phyloP scores from a whole-genome alignment of 495 filamentous ascomycete genomes.

The Lichenothelia convexa region DNA sequence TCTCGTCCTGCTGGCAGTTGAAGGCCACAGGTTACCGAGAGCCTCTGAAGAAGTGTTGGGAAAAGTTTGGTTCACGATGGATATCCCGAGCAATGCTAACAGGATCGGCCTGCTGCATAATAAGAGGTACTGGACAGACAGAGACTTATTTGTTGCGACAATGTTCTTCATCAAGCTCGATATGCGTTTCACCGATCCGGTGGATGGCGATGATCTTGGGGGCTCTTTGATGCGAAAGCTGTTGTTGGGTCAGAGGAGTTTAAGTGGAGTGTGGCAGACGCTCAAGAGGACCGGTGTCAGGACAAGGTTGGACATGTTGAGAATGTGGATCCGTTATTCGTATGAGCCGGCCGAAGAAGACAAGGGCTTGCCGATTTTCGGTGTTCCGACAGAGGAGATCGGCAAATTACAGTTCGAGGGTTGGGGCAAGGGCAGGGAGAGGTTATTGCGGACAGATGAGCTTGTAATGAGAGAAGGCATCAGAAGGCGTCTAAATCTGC shows the following conservation, averaged over 20 bases:
- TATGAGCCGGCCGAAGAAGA: constrained; percentile 8
- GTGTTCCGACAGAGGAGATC: constrained; percentile 23
- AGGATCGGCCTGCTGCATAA: constrained; percentile 34
- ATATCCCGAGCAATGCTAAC: constrained; percentile 30
- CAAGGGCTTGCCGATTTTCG: constrained; percentile 20
- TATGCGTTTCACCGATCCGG: constrained; percentile 36
- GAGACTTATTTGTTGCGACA: constrained; percentile 34
- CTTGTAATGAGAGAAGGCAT: constrained; percentile 32
- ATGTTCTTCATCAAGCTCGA: constrained; percentile 45
- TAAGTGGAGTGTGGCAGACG: constrained; percentile 18
- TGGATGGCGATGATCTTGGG: constrained; percentile 19
- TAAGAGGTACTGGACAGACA: constrained; percentile 27
- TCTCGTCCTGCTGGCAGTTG: constrained; percentile 28
- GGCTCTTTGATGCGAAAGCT: constrained; percentile 17
- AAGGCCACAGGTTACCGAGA: constrained; percentile 33
- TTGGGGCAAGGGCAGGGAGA: constrained; percentile 20
- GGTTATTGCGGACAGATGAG: constrained; percentile 36
- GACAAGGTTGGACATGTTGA: constrained; percentile 2
- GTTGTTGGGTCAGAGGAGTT: constrained; percentile 28
- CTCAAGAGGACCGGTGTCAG: too few relatives aligned
- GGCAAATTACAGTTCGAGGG: not conserved
- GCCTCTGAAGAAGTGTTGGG: constrained; percentile 26
- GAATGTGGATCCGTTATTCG: constrained; percentile 1
- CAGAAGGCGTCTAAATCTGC: constrained; percentile 27
- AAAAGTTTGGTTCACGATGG: constrained; percentile 52